phyloP scores from a whole-genome alignment of 2,329 filamentous ascomycete genomes.

The Aspergillus novoparasiticus region DNA sequence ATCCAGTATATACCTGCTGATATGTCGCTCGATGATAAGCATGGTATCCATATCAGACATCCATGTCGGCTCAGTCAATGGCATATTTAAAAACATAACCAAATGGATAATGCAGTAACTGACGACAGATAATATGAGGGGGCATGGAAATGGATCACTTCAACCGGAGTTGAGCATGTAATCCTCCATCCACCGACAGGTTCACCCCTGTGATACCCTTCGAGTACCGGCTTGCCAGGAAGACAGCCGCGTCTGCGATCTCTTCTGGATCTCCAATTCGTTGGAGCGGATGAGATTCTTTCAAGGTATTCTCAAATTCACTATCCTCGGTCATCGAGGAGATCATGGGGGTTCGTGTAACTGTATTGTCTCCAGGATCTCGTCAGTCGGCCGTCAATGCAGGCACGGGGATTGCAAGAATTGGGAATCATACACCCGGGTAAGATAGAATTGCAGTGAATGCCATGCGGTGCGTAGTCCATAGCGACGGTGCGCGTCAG shows the following conservation, averaged over 20 bases:
- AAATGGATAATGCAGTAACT: too few relatives aligned
- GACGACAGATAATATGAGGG: not conserved
- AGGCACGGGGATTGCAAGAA: not conserved
- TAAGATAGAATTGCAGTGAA: constrained; percentile 15
- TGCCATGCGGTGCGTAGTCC: constrained; percentile 13
- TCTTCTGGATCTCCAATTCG: not conserved
- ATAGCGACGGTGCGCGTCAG: constrained; percentile 10
- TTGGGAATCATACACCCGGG: constrained; percentile 12
- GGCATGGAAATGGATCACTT: not conserved
- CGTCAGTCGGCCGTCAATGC: not conserved
- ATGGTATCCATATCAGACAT: too few relatives aligned
- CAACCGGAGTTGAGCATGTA: not conserved
- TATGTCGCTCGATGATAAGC: too few relatives aligned
- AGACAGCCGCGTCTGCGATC: not conserved
- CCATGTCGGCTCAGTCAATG: too few relatives aligned
- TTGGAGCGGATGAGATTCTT: not conserved
- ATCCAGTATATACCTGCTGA: too few relatives aligned
- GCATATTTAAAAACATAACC: too few relatives aligned
- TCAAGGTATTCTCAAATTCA: not conserved
- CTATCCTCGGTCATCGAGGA: not conserved
- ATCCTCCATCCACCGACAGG: not conserved
- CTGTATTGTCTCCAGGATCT: not conserved
- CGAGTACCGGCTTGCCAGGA: not conserved
- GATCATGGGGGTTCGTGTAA: not conserved
- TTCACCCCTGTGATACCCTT: not conserved